These are phyloP conservation scores for Gryganskiella cystojenkinii DNA, from an alignment of 192 early-diverging fungal genomes.

Conservation along the genomic window DNA sequence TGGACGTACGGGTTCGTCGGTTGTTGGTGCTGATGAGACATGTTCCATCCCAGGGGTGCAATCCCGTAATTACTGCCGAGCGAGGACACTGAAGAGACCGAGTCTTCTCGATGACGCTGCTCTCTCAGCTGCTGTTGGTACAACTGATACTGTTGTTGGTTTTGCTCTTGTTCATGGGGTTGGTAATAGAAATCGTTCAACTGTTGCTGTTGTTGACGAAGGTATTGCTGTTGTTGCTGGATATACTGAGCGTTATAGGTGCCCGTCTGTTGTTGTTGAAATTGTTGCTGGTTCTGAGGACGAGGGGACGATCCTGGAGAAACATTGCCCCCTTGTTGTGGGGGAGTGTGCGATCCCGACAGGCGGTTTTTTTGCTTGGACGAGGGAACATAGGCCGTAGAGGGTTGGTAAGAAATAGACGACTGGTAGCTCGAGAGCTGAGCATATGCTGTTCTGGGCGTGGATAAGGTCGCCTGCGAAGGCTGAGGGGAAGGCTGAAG, in stretches of 20 bases:
- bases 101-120: constrained; percentile 28
- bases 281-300: constrained; percentile 29
- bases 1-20: constrained; percentile 1
- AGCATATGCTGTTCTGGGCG: constrained; percentile 13
- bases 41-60: constrained; percentile 45
- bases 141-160: constrained; percentile 43
- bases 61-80: constrained; percentile 22
- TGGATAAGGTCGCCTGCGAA: constrained; percentile 4
- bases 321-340: neutral
- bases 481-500: constrained; percentile 17
- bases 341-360: constrained; percentile 27
- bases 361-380: constrained; percentile 48
- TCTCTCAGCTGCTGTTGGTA: constrained; percentile 45
- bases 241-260: constrained; percentile 34
- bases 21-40: constrained; percentile 15
- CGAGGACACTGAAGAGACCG: constrained; percentile 31
- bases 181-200: constrained; percentile 49
- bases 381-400: constrained; percentile 39
- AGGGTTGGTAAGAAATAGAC: constrained; percentile 16
- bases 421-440: constrained; percentile 28
- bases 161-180: constrained; percentile 41
- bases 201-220: constrained; percentile 39
- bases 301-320: constrained; percentile 27
- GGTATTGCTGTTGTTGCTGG: constrained; percentile 39
- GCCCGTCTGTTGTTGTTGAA: constrained; percentile 11